Base-by-base conservation (phyloP, 345 rosid genomes). In the Triadica sebifera region DNA sequence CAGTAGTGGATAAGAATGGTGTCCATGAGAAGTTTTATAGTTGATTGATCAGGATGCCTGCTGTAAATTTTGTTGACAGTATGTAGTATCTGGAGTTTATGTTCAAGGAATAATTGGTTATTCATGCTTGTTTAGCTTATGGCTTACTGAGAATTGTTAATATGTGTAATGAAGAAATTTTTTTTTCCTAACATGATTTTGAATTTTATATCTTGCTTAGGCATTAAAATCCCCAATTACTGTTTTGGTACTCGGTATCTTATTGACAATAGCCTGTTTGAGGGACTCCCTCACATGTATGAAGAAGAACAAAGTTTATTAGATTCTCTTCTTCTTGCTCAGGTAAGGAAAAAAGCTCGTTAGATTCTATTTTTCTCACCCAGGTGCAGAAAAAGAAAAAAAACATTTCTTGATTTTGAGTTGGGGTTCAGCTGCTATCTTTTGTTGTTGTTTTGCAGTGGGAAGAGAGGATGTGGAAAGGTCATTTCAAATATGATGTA, bases 381-480 rank as follows among this genome's bases (percentile, higher is more conserved):
- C 22, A 29, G 58, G 34, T 24, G 47, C 12, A 38, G 12, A 8
- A 4, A 67, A 50, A 29, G 34, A n/a, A 60, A 57, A 34, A 37
- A 67, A 59, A 43, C 67, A 9, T 56, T 19, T 11, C 15, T 29
- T 51, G 52, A 29, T 29, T 38, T 61, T 53, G 61, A 39, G 4
- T 52, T 67, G 8, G 64, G 6, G 41, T 65, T 37, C 67, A 45
- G 22, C 38, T 43, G 34, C 71, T 25, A 12, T 20, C 50, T 74
- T 74, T 53, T 65, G 22, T 34, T 70, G 53, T 65, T 73, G 65
- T 41, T 70, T 84, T 77, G 71, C 73, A 81, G 84, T 84, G 84
- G 86, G 84, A 84, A 81, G 84, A 78, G 8, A 67, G 73, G 65
- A 73, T 81, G 82, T 41, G 72, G 77, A 78, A 71, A 56, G 82